Base-by-base conservation (phyloP, 1,139 yeast species). In the Zygosaccharomyces sapae region DNA sequence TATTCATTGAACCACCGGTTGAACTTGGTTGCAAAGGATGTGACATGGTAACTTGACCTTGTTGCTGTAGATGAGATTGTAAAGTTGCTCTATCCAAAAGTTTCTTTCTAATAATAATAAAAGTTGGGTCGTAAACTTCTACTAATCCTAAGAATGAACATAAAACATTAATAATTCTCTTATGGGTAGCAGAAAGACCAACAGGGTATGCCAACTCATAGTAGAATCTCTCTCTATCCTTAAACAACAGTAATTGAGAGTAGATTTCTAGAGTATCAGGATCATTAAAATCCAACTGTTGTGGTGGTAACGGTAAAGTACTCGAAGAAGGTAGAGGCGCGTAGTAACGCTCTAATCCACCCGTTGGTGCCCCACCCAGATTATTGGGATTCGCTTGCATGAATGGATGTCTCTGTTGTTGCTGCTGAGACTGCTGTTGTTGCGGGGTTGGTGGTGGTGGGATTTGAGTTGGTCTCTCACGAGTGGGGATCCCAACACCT, bases 251-350 rank as follows among this genome's bases (percentile, higher is more conserved):
- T 59, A 92, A 75, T 61, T 87, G 95, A 7, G 95, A 76, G 68
- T 87, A 92, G 47, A 88, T 74, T 56, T 89, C 97, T 64, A 94
- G 76, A 24, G 86, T 82, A 60, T 89, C 97, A 0, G 95, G 86
- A 59, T 89, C 96, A 63, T 92, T 94, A 59, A 94, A 79, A 67
- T 92, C 95, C 52, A 90, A 67, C 44, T 80, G 83, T 39, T 72
- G 65, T 1, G 90, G 90, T 3, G 80, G 77, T 25, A 70, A 54
- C 24, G 76, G 73, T 39, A 74, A 65, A 46, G 68, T 70, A 27
- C 66, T 54, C 9, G 72, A 63, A 31, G 77, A 70, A 9, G 86
- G 84, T 46, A 79, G 70, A 35, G 75, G 76, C 12, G 83, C 73
- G 59, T 79, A 81, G 50, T 74, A 70, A 55, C 89, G 70, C 61